A percentile compares a stretch with the other conserved stretches of the same genome.
Conservation (phyloP, 139 green algal genomes). For the Ettlia oleoabundans region DNA sequence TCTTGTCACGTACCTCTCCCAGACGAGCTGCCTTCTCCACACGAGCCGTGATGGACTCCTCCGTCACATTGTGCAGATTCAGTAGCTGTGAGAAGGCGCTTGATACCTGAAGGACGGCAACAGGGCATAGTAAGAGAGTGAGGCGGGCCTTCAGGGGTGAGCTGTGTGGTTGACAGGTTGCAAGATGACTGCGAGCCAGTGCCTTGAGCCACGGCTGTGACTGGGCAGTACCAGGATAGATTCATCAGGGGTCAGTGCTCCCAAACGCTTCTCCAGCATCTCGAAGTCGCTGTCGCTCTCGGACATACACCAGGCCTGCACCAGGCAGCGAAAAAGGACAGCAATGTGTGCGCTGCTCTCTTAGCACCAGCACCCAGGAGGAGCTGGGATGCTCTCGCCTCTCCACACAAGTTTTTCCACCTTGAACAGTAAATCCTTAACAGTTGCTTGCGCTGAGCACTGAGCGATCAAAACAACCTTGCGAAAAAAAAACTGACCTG, state of each 20-base stretch:
- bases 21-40: constrained; percentile 72
- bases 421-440: too few relatives aligned
- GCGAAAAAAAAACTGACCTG: too few relatives aligned
- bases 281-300: constrained; percentile 80
- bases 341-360: too few relatives aligned
- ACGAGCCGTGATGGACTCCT: constrained; percentile 80
- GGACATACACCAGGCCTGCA: constrained; percentile 71
- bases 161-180: too few relatives aligned
- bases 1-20: constrained; percentile 74
- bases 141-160: too few relatives aligned
- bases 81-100: constrained; percentile 89
- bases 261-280: constrained; percentile 78
- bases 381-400: too few relatives aligned
- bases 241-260: constrained; percentile 79
- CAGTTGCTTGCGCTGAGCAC: too few relatives aligned
- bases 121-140: too few relatives aligned
- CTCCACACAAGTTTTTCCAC: too few relatives aligned
- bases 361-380: too few relatives aligned
- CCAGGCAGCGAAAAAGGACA: too few relatives aligned
- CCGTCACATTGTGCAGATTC: constrained; percentile 93
- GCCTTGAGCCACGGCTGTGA: background rate
- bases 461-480: too few relatives aligned
- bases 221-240: constrained; percentile 88
- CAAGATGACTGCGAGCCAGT: background rate
- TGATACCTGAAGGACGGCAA: constrained; percentile 63